phyloP scores from a whole-genome alignment of 2,329 filamentous ascomycete species.

The Bipolaris bicolor region DNA sequence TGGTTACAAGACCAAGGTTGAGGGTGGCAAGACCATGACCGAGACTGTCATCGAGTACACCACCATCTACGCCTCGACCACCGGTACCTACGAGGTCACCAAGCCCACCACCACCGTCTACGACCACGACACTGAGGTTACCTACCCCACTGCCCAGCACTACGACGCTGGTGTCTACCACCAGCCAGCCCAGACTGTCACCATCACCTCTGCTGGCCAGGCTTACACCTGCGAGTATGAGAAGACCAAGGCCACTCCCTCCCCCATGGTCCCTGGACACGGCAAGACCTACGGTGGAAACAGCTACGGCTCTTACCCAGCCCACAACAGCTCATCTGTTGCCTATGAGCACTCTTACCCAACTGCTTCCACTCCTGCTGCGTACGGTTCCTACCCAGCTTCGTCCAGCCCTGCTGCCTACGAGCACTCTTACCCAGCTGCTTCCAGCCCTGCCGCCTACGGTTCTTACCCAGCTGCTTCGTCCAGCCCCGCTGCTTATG shows the following conservation, averaged over 20 bases:
- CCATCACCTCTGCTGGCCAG: conserved; percentile 40
- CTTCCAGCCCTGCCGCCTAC: neutral
- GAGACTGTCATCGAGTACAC: conserved; percentile 34
- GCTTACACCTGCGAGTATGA: conserved; percentile 40
- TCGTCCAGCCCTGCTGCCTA: neutral
- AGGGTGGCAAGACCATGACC: conserved; percentile 23
- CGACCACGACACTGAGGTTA: conserved; percentile 34
- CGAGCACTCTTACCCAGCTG: neutral
- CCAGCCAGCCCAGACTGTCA: conserved; percentile 37
- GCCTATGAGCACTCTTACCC: conserved; percentile 3
- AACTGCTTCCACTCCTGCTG: neutral
- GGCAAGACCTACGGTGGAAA: conserved; percentile 13
- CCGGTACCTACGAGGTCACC: conserved; percentile 39
- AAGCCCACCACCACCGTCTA: conserved; percentile 44
- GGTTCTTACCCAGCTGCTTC: neutral
- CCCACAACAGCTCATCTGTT: conserved; percentile 9
- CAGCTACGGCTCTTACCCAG: conserved; percentile 10
- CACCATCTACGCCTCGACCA: conserved; percentile 29
- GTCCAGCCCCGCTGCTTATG: neutral
- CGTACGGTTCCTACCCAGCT: neutral
- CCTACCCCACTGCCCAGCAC: conserved; percentile 32
- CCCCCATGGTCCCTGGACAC: conserved; percentile 16
- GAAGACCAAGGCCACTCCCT: conserved; percentile 17
- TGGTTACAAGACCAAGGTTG: conserved; percentile 29
- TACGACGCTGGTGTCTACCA: conserved; percentile 39